Evolutionary conservation across 1,139 yeast genomes (phyloP), one percentile per base, ranked within the genome.

Genomic region (Pichia sp.): DNA sequence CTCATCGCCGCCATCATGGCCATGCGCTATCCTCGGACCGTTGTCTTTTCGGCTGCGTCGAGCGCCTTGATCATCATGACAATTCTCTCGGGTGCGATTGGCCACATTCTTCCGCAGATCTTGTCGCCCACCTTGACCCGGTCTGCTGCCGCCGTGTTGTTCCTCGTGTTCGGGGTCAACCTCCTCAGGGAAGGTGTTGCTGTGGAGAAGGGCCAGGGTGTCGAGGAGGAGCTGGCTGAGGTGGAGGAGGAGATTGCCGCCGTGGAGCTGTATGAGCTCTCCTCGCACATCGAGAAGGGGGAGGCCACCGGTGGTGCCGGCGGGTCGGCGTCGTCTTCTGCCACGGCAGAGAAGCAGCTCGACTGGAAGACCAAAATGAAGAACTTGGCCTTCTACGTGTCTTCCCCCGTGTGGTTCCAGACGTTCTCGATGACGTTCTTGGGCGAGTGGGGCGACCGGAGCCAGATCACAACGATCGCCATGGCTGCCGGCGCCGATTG

Each of bases 401-500:
- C 93, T 50, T 86, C 96, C 5, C 99, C 99, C 2, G 73, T 84
- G 16, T 93, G 96, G 91, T 86, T 91, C 60, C 97, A 93, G 72
- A 95, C 93, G 4, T 93, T 93, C 67, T 83, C 85, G 50, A 91
- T 95, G 98, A 89, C 96, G 2, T 95, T 95, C 68, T 74, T 93
- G 52, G 99, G 97, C 54, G 99, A 93, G 73, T 90, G 98, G 96
- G 99, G 99, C 48, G 99, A 93, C 69, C 83, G 99, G 64, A 90
- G 97, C 13, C 99, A 93, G 71, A 89, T 93, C 51, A 96, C 98
- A 39, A 95, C 97, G 42, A 90, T 93, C 64, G 99, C 99, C 49
- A 87, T 93, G 95, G 98, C 98, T 47, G 96, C 99, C 1, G 97
- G 97, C 40, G 84, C 90, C 39, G 88, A 90, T 68, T 93, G 89